A percentile compares a stretch with the other conserved stretches of the same genome.
phyloP scores from a whole-genome alignment of 2,329 filamentous ascomycete species.

The Hymenoscyphus albidus region DNA sequence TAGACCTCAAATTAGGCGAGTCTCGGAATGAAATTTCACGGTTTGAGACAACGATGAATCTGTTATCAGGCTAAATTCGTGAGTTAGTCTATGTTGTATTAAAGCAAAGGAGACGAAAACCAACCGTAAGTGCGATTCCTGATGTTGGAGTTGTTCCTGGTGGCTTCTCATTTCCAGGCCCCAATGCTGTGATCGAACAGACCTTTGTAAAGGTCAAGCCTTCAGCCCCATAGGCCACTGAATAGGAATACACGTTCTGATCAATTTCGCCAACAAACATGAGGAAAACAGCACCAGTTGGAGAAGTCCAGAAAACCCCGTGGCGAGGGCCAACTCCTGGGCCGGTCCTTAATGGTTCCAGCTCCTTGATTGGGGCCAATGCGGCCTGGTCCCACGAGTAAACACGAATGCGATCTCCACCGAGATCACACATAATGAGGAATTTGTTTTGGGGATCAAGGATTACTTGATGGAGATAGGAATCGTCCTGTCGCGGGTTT shows the following conservation, averaged over 20 bases:
- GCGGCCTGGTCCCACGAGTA: constrained; percentile 41
- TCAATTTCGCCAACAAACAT: constrained; percentile 44
- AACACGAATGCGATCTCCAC: constrained; percentile 44
- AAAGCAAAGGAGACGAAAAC: background rate
- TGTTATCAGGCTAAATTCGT: constrained; percentile 14
- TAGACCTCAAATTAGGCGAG: constrained; percentile 6
- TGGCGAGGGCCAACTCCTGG: constrained; percentile 48
- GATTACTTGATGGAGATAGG: constrained; percentile 47
- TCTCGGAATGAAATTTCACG: constrained; percentile 16
- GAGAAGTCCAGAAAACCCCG: constrained; percentile 40
- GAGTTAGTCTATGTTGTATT: background rate
- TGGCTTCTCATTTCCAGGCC: constrained; percentile 9
- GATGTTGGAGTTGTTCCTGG: constrained; percentile 12
- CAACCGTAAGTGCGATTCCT: constrained; percentile 13
- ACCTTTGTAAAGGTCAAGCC: constrained; percentile 10
- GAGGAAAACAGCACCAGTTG: constrained; percentile 31
- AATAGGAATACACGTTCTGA: constrained; percentile 38
- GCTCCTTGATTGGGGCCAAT: constrained; percentile 35
- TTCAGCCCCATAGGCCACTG: background rate
- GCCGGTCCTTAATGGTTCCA: constrained; percentile 33
- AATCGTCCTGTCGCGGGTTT: constrained; percentile 38
- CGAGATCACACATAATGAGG: constrained; percentile 47
- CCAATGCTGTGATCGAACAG: constrained; percentile 15
- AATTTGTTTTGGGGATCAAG: constrained; percentile 47
- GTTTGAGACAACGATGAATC: constrained; percentile 20